Base-by-base conservation (phyloP, 768 basidiomycete genomes). In the Boletus insuetus region DNA sequence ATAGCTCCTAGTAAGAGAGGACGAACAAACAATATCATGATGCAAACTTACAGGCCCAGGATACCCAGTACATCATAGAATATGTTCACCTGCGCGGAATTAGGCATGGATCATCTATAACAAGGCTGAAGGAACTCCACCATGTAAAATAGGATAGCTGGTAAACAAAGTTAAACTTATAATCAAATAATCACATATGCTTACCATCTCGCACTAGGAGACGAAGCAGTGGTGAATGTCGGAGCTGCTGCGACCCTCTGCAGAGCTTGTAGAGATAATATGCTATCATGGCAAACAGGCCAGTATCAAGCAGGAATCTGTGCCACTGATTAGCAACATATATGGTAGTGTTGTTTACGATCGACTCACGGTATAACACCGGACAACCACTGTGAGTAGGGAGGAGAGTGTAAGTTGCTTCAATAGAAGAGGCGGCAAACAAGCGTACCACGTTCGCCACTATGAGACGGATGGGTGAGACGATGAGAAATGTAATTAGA, bases 141-240 rank as follows among this genome's bases (percentile, higher is more conserved):
- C 20, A 32, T 6, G 26, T 58, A 58, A 38, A 55, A 58, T 11
- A 43, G 1, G 16, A 37, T 13, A 14, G 54, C 57, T 58, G n/a
- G 7, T 37, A 24, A 19, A 29, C 11, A n/a, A 8, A n/a, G 19
- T 26, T 5, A n/a, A 4, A 9, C 46, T 42, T 10, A 6, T 5
- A 7, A 41, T 29, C n/a, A 5, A 20, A 16, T 37, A 16, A 49
- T 53, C 50, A 16, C 35, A n/a, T 6, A 5, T 14, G 10, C 61
- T 62, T 20, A 63, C 54, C 50, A 29, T 55, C 54, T 26, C 49
- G 54, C n/a, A 52, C 6, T 3, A 55, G 37, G 22, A 55, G 48
- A 35, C 54, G 44, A 39, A 55, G 31, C 14, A 55, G 20, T 12
- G 54, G 54, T 11, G 49, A 55, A 26, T 20, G 9, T 19, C 19